Evolutionary conservation across 2,329 filamentous ascomycete genomes (phyloP).

Genomic region (Cladosporium oxysporum): DNA sequence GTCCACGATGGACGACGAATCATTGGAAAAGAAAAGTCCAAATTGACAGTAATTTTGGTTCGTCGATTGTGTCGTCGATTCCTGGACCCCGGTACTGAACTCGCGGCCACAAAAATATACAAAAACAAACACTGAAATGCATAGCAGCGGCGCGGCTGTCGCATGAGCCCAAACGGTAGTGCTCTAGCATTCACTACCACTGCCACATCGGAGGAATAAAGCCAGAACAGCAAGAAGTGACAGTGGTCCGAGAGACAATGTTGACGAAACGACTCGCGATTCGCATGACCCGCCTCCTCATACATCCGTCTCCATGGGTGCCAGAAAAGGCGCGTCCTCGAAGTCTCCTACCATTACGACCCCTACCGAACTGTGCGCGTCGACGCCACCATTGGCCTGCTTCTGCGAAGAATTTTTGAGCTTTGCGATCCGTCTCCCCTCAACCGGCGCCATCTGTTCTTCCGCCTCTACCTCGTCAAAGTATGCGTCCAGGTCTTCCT

Average conservation of each 20-base stretch:
- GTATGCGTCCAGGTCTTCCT: conserved; percentile 39
- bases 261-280: neutral
- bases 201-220: no score
- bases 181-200: no score
- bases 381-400: conserved; percentile 40
- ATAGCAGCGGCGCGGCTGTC: no score
- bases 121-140: no score
- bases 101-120: no score
- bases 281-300: neutral
- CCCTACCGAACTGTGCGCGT: conserved; percentile 27
- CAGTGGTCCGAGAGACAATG: no score
- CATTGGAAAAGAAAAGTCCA: neutral
- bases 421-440: conserved; percentile 27
- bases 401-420: conserved; percentile 35
- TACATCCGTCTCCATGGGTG: conserved; percentile 31
- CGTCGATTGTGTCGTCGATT: no score
- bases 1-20: neutral
- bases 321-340: conserved; percentile 65
- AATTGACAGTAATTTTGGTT: no score
- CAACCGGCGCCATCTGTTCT: conserved; percentile 16
- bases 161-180: no score
- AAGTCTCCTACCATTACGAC: conserved; percentile 55
- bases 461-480: conserved; percentile 32
- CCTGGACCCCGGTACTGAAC: no score
- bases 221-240: no score